Conservation (phyloP, 768 basidiomycete species). For the Thelephora aurantiotincta region DNA sequence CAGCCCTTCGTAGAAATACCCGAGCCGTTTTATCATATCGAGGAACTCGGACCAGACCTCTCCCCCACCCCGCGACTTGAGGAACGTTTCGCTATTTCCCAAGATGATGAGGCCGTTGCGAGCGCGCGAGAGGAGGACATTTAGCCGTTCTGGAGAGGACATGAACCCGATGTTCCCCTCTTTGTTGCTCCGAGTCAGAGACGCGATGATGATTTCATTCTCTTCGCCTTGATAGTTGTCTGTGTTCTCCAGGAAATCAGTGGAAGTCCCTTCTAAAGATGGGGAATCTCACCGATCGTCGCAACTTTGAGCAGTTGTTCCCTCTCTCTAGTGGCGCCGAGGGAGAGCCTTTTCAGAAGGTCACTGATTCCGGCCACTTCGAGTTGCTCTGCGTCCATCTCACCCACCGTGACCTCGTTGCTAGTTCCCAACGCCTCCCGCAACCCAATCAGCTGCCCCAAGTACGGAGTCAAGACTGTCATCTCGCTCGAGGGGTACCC, state of each 20-base stretch:
- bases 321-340: slow-evolving; percentile 21
- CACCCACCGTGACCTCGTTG: slow-evolving; percentile 44
- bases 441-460: slow-evolving; percentile 45
- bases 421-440: slow-evolving; percentile 26
- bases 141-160: slow-evolving; percentile 53
- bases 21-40: slow-evolving; percentile 22
- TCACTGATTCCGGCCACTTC: slow-evolving; percentile 34
- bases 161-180: slow-evolving; percentile 54
- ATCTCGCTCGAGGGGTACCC: slow-evolving; percentile 48
- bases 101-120: slow-evolving; percentile 54
- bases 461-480: slow-evolving; percentile 55
- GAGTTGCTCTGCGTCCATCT: slow-evolving; percentile 46
- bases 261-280: too few species aligned
- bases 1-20: slow-evolving; percentile 43
- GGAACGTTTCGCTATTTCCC: slow-evolving; percentile 49
- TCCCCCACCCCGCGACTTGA: slow-evolving; percentile 31
- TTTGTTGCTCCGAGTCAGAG: slow-evolving; percentile 45
- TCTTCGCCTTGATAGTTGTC: slow-evolving; percentile 75
- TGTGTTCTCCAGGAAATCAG: slow-evolving; percentile 11
- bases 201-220: slow-evolving; percentile 50
- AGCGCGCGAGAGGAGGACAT: slow-evolving; percentile 57
- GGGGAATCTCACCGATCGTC: slow-evolving; percentile 38
- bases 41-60: slow-evolving; percentile 36
- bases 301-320: slow-evolving; percentile 40
- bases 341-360: slow-evolving; percentile 12